phyloP scores from a whole-genome alignment of 345 rosid species.

The Viola odorata region DNA sequence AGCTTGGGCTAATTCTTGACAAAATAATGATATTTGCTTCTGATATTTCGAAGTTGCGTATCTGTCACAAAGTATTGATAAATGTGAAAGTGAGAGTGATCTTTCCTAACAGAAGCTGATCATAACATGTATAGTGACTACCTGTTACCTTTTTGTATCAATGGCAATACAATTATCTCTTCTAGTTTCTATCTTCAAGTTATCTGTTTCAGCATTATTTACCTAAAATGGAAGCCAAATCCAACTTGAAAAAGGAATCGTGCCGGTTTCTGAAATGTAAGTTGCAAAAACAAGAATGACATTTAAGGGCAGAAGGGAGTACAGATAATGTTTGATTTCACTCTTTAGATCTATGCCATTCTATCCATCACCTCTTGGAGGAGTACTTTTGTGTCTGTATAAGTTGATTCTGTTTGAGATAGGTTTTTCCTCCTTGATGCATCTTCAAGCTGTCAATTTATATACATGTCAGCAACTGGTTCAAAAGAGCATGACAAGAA shows the following conservation, averaged over 20 bases:
- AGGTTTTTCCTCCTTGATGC: conserved; percentile 54
- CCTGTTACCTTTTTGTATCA: background rate
- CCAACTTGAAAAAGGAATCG: too few relatives aligned
- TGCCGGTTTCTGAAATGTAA: too few relatives aligned
- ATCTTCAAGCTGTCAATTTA: conserved; percentile 55
- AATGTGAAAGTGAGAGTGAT: conserved; percentile 20
- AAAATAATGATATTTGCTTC: background rate
- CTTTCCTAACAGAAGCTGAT: conserved; percentile 39
- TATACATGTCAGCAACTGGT: background rate
- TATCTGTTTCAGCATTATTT: too few relatives aligned
- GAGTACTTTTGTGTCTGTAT: conserved; percentile 47
- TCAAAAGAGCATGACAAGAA: background rate
- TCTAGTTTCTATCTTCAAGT: too few relatives aligned
- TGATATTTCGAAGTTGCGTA: conserved; percentile 4
- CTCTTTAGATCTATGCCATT: conserved; percentile 38
- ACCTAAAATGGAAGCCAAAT: too few relatives aligned
- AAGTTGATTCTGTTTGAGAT: conserved; percentile 42
- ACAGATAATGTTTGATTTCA: background rate
- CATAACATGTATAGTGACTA: conserved; percentile 26
- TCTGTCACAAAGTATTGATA: conserved; percentile 10
- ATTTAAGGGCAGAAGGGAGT: background rate
- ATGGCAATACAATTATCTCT: background rate
- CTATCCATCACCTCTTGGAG: conserved; percentile 65
- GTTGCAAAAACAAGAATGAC: background rate
- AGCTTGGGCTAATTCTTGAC: conserved; percentile 20